Evolutionary conservation across 345 rosid genomes (phyloP).

Genomic region (Syzygium aromaticum): DNA sequence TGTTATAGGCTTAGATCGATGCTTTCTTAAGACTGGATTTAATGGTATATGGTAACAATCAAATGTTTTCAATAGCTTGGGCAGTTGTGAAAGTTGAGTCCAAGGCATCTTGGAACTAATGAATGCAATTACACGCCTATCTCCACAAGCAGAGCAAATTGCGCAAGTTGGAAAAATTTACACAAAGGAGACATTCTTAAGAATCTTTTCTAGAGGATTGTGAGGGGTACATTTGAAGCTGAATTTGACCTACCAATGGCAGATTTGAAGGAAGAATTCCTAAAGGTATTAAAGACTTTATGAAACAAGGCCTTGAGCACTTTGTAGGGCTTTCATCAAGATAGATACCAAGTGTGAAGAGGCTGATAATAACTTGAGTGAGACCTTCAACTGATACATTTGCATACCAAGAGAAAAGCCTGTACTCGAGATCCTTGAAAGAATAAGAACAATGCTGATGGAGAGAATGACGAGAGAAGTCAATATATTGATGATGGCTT

Average conservation of each 20-base stretch:
- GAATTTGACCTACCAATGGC: not conserved
- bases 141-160: not conserved
- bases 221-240: not conserved
- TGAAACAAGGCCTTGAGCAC: too few relatives aligned
- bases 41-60: too few relatives aligned
- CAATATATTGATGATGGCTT: too few relatives aligned
- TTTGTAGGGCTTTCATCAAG: not conserved
- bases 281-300: not conserved
- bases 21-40: too few relatives aligned
- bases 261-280: not conserved
- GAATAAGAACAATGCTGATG: too few relatives aligned
- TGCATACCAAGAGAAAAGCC: not conserved
- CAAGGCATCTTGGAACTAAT: not conserved
- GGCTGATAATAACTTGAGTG: not conserved
- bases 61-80: not conserved
- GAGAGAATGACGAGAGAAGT: too few relatives aligned
- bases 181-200: not conserved
- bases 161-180: not conserved
- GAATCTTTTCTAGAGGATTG: not conserved
- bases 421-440: not conserved
- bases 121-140: not conserved
- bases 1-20: too few relatives aligned
- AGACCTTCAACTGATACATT: not conserved
- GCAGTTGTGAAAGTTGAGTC: not conserved
- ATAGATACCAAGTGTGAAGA: not conserved